Percentiles rank a stretch among this genome's conserved stretches.
Conservation (phyloP, 2,329 filamentous ascomycete species). For the Aspergillus felis region DNA sequence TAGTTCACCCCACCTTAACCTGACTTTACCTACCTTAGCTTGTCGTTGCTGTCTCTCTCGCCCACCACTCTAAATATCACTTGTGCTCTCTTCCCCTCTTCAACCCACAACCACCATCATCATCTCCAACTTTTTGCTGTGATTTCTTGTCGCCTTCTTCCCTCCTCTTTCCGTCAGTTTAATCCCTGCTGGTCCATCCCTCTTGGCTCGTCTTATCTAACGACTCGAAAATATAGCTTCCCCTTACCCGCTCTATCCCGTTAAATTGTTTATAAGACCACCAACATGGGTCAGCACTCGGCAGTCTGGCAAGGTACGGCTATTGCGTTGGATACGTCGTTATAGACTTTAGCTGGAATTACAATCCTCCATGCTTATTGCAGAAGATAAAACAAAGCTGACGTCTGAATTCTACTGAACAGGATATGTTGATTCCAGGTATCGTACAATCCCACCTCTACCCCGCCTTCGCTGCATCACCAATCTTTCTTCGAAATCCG, state of each 20-base stretch:
- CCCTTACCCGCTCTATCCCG: slow-evolving; percentile 9
- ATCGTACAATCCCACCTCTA: slow-evolving; percentile 24
- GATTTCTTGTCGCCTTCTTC: slow-evolving; percentile 3
- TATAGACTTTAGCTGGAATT: not conserved
- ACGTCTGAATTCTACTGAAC: slow-evolving; percentile 11
- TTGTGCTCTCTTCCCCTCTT: not conserved
- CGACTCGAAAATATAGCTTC: not conserved
- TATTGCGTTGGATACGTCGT: not conserved
- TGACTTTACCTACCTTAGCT: slow-evolving; percentile 4
- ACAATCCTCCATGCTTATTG: not conserved
- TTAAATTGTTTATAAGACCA: slow-evolving; percentile 14
- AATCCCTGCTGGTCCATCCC: not conserved
- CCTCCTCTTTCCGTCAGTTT: not conserved
- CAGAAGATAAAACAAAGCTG: slow-evolving; percentile 5
- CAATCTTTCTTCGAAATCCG: slow-evolving; percentile 10
- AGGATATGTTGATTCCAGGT: slow-evolving; percentile 64
- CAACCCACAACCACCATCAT: not conserved
- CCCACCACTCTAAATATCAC: slow-evolving; percentile 9
- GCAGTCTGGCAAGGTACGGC: slow-evolving; percentile 35
- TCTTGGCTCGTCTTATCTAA: not conserved
- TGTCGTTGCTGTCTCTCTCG: slow-evolving; percentile 6
- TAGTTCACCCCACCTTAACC: not conserved
- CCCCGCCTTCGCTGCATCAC: slow-evolving; percentile 7
- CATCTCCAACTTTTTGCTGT: slow-evolving; percentile 2
- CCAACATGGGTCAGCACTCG: slow-evolving; percentile 35